Base-by-base conservation (phyloP, 2,329 filamentous ascomycete genomes). In the Cladosporium sp. region DNA sequence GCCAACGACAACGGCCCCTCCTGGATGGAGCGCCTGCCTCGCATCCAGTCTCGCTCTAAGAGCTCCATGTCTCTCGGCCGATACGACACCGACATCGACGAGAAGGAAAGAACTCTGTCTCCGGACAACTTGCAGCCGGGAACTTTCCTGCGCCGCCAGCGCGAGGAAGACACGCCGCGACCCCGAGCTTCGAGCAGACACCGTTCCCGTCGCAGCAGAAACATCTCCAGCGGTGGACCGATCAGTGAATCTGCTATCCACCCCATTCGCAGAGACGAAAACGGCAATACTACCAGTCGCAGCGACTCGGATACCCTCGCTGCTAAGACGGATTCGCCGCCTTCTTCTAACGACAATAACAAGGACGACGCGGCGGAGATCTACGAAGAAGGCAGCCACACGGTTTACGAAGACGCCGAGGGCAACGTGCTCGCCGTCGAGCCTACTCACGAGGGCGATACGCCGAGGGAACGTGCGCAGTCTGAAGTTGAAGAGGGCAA, bases 11-110 rank as follows among this genome's bases (percentile, higher is more conserved):
- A 95, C 34, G 89, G 90, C 0, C 87, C 90, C 2, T 84, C 84
- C 1, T 98, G 93, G 93, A 95, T 97, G 87, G 93, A 95, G 61
- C 81, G 93, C 50, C 76, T 98, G 41, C 93, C 93, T 4, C 78
- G 83, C 44, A 83, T 86, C 33, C 86, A 89, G 59, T 96, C 93
- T 1, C 84, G 92, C 62, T 89, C 90, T 4, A 88, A 86, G 66
- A 87, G 84, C 28, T 82, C 79, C 4, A 86, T 90, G 80, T 95
- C 91, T 0, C 71, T 79, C 57, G 74, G 77, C 18, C 86, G 91
- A 58, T 79, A 83, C 0, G 86, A 89, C n/a, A 79, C 77, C 0
- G 78, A 76, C 2, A 69, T 77, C 32, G 82, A 83, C 56, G 81
- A 81, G 61, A 74, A 80, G 58, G 69, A 59, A 16, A 54, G 54